These are phyloP conservation scores for Diplotaxis tenuifolia DNA, from an alignment of 345 rosid species.

Conservation along the genomic window DNA sequence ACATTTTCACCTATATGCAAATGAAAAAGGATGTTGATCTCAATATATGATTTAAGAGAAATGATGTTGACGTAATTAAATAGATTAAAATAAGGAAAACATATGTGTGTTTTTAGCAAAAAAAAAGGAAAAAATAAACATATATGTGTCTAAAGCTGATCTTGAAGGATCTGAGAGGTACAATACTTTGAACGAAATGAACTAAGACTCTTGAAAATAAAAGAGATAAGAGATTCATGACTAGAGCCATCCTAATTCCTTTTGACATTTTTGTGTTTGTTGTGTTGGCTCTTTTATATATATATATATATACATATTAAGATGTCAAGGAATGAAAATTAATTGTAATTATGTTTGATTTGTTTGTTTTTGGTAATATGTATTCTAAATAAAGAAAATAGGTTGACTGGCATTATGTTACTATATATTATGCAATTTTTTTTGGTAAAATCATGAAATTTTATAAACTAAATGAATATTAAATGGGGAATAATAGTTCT, in stretches of 20 bases:
- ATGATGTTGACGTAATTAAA: neutral
- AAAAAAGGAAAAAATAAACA: too few species aligned
- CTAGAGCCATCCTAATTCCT: neutral
- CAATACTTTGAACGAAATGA: neutral
- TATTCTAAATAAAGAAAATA: neutral
- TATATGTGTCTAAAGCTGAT: neutral
- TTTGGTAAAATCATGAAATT: neutral
- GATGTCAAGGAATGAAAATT: neutral
- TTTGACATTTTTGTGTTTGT: neutral
- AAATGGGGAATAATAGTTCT: neutral
- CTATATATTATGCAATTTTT: neutral
- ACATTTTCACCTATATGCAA: constrained; percentile 17
- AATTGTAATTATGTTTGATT: neutral
- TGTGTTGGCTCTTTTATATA: neutral
- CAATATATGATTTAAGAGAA: neutral
- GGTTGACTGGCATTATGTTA: neutral
- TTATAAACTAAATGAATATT: too few species aligned
- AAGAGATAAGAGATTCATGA: neutral
- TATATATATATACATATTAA: neutral
- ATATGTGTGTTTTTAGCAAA: too few species aligned
- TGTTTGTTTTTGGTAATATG: neutral
- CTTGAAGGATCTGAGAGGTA: constrained; percentile 3
- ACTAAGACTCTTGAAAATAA: neutral
- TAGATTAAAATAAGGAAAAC: neutral
- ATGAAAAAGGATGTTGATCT: neutral